phyloP scores from a whole-genome alignment of 192 early-diverging fungal genomes.

The Linnemannia schmuckeri region DNA sequence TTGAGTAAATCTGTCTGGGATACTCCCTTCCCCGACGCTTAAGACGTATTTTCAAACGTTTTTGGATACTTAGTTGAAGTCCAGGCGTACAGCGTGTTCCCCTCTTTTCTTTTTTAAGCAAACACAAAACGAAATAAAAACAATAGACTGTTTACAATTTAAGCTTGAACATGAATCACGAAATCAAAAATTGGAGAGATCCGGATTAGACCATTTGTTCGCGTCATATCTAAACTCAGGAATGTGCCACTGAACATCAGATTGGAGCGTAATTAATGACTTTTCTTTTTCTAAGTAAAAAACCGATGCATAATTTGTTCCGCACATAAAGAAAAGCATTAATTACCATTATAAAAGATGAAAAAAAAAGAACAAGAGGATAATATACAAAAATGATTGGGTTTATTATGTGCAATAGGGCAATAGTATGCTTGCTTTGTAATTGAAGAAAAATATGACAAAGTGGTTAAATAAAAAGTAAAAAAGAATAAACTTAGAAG shows the following conservation, averaged over 20 bases:
- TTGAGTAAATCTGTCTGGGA: conserved; percentile 59
- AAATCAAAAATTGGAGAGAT: too few species aligned
- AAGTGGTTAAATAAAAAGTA: neutral
- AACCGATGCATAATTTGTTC: neutral
- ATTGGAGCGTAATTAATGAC: too few species aligned
- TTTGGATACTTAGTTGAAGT: too few species aligned
- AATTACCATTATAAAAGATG: neutral
- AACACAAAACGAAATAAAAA: too few species aligned
- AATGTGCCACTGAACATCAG: too few species aligned
- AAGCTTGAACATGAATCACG: too few species aligned
- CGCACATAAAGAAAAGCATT: neutral
- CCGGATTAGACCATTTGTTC: neutral
- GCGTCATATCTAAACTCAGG: neutral
- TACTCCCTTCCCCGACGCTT: neutral
- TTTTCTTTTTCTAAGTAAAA: too few species aligned
- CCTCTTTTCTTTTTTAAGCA: neutral
- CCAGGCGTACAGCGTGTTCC: too few species aligned
- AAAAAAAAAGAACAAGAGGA: neutral
- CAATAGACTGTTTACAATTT: too few species aligned
- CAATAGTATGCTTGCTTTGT: neutral
- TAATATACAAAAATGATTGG: neutral
- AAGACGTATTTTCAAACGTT: neutral
- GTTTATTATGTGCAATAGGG: neutral
- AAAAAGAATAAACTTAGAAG: conserved; percentile 28
- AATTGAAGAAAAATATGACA: neutral